Base-by-base conservation (phyloP, 805 yeast species). In the Kluyveromyces starmeri region DNA sequence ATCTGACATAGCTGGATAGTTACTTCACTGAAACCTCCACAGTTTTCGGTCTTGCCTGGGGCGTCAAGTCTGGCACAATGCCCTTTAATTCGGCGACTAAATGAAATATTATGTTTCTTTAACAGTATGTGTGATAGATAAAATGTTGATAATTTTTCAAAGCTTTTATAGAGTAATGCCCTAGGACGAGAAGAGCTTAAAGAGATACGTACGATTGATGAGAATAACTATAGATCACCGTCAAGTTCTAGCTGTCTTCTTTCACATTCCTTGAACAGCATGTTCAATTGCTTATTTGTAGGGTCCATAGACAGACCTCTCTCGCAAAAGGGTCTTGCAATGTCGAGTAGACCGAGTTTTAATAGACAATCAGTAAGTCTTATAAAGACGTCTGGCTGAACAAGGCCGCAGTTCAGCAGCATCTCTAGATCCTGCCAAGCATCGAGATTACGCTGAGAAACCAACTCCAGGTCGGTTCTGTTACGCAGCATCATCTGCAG, bases 371-470 rank as follows among this genome's bases (percentile, higher is more conserved):
- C 75, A 1, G 85, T 81, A 47, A 79, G 70, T 60, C 92, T 70
- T 35, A 80, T 64, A 49, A 78, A 79, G 51, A 81, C 78, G 35
- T 82, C 92, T 1, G 88, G 75, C 4, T 74, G 61, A 35, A 64
- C 59, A 12, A 23, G 11, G 58, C 74, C 76, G 49, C 79, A 65
- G 26, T 72, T 72, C 38, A 75, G 56, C 42, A 79, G 61, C 61
- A 79, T 57, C 41, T 81, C 88, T 3, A 83, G 73, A 50, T 82
- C 94, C 44, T 75, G 73, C 50, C 62, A 70, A 1, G 86, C 88
- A 37, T 70, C 72, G 29, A 74, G 44, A 51, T 65, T 74, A 35
- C 73, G 64, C 26, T 71, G 67, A 34, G 65, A 59, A 53, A 75
- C 65, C 50, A 80, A 60, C 44, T 72, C 66, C 0, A 86, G 76